phyloP scores from a whole-genome alignment of 306 rosid species.

The Glycine latifolia region DNA sequence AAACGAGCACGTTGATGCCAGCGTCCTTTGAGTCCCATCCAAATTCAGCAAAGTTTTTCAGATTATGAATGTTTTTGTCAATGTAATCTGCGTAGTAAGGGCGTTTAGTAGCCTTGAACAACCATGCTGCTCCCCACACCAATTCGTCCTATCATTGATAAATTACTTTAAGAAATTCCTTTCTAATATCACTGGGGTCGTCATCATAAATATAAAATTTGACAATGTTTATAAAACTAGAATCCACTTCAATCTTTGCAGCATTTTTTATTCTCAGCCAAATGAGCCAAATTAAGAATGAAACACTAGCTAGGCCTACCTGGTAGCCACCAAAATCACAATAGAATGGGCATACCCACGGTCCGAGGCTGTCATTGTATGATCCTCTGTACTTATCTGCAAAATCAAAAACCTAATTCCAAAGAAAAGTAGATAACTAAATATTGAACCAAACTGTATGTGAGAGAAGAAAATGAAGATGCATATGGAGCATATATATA shows the following conservation, averaged over 20 bases:
- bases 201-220: too few species aligned
- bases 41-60: conserved; percentile 52
- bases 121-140: conserved; percentile 73
- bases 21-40: conserved; percentile 74
- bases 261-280: too few species aligned
- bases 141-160: conserved; percentile 57
- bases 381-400: conserved; percentile 62
- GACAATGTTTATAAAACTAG: too few species aligned
- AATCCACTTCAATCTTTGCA: too few species aligned
- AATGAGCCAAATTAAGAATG: too few species aligned
- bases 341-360: conserved; percentile 63
- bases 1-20: conserved; percentile 62
- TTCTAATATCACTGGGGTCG: not conserved
- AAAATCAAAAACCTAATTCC: conserved; percentile 59
- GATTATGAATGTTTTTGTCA: conserved; percentile 37
- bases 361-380: conserved; percentile 58
- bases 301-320: conserved; percentile 33
- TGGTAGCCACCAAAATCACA: conserved; percentile 63
- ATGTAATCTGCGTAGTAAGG: conserved; percentile 50
- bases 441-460: too few species aligned
- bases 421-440: not conserved
- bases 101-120: conserved; percentile 55
- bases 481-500: not conserved
- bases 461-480: too few species aligned
- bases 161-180: not conserved